Evolutionary conservation across 1,284 basidiomycete genomes (phyloP).

Genomic region (Cutaneotrichosporon daszewskae): DNA sequence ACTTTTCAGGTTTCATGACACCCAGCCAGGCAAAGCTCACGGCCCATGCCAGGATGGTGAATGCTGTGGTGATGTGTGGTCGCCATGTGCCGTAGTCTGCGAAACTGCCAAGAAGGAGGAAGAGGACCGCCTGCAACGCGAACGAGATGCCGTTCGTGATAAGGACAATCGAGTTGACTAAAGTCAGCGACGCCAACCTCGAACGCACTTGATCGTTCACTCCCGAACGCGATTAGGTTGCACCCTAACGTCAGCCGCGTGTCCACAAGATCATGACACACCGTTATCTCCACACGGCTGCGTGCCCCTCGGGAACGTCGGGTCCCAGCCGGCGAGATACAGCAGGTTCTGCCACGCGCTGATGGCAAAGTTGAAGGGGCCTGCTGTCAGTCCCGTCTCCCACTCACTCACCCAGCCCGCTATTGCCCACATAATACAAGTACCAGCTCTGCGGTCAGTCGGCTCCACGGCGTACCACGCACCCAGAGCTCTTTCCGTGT

Average conservation of each 20-base stretch:
- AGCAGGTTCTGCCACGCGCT: constrained; percentile 43
- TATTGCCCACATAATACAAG: constrained; percentile 42
- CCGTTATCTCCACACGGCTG: constrained; percentile 26
- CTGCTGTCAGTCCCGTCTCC: constrained; percentile 7
- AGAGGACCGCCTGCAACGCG: constrained; percentile 19
- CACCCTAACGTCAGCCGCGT: constrained; percentile 18
- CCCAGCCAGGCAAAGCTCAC: constrained; percentile 52
- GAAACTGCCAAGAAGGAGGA: constrained; percentile 19
- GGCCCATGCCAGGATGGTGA: constrained; percentile 71
- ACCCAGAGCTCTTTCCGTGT: constrained; percentile 40
- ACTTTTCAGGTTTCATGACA: constrained; percentile 48
- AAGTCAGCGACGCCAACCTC: background rate
- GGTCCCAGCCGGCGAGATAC: constrained; percentile 40
- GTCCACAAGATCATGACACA: constrained; percentile 5
- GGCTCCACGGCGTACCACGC: background rate
- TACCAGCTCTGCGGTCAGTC: constrained; percentile 31
- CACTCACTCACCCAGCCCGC: constrained; percentile 31
- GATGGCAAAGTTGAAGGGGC: constrained; percentile 45
- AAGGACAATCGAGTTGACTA: constrained; percentile 23
- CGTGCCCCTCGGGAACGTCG: constrained; percentile 28
- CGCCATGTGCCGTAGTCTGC: constrained; percentile 27
- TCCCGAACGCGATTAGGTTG: constrained; percentile 29
- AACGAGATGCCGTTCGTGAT: constrained; percentile 24
- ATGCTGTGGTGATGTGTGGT: constrained; percentile 52
- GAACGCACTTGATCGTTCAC: constrained; percentile 30